These are phyloP conservation scores for Kluyveromyces sp. DNA, from an alignment of 1,139 yeast genomes.

Conservation along the genomic window DNA sequence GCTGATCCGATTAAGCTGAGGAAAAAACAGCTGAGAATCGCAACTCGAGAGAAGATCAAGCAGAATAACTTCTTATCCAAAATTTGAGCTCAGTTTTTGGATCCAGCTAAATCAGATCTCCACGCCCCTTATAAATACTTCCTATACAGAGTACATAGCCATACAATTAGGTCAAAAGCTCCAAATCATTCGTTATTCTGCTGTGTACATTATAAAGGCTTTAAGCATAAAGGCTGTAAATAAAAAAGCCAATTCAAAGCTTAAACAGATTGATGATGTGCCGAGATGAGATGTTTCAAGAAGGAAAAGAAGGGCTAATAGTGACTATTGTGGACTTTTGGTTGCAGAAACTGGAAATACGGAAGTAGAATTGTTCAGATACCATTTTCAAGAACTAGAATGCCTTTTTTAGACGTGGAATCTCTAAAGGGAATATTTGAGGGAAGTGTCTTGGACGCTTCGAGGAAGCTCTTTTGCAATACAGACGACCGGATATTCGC, in stretches of 20 bases:
- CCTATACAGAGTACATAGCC: background rate
- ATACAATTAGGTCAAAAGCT: background rate
- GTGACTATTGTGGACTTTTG: no score
- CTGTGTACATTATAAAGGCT: no score
- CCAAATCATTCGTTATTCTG: no score
- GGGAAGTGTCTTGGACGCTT: background rate
- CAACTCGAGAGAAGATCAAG: constrained; percentile 65
- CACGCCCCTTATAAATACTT: background rate
- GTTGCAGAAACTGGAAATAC: no score
- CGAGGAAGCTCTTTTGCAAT: background rate
- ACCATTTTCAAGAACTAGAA: background rate
- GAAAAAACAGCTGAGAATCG: constrained; percentile 58
- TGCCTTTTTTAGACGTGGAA: background rate
- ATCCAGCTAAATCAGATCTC: no score
- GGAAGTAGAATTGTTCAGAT: background rate
- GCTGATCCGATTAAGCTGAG: constrained; percentile 62
- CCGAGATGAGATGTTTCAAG: no score
- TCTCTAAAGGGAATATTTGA: background rate
- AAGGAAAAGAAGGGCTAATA: no score
- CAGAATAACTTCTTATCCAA: constrained; percentile 60
- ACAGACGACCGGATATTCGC: background rate
- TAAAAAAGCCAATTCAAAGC: no score
- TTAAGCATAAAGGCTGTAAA: no score
- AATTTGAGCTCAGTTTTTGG: no score
- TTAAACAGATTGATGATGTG: no score